Evolutionary conservation across 768 basidiomycete species (phyloP).

Genomic region (Coprinopsis strossmayeri): DNA sequence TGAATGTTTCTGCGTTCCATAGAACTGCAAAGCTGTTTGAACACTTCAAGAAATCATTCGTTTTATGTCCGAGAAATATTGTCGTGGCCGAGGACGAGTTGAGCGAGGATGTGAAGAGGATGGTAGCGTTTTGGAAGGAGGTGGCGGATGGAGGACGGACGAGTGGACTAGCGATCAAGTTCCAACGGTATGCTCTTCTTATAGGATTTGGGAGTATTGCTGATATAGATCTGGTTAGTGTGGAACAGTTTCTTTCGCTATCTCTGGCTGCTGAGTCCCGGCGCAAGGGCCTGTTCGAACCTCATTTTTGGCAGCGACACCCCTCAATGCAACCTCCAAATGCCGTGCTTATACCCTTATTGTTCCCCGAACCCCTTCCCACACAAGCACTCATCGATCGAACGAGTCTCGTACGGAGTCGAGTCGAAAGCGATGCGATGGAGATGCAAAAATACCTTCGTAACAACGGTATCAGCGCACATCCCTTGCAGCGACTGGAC

Average conservation of each 20-base stretch:
- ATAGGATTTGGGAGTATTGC: background rate
- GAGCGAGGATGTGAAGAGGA: conserved; percentile 37
- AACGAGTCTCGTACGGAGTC: conserved; percentile 53
- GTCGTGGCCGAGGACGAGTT: conserved; percentile 31
- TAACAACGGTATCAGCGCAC: conserved; percentile 31
- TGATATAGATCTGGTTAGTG: conserved; percentile 27
- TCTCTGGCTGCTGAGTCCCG: conserved; percentile 72
- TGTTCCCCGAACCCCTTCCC: conserved; percentile 74
- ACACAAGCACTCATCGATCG: conserved; percentile 64
- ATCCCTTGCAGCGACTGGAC: conserved; percentile 25
- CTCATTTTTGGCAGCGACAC: conserved; percentile 62
- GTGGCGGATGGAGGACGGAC: conserved; percentile 35
- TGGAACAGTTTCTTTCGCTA: conserved; percentile 74
- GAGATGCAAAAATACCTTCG: conserved; percentile 61
- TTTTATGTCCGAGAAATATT: conserved; percentile 42
- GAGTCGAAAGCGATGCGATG: conserved; percentile 62
- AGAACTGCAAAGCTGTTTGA: conserved; percentile 42
- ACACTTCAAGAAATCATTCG: too few species aligned
- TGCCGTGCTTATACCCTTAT: conserved; percentile 53
- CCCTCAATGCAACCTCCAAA: conserved; percentile 29
- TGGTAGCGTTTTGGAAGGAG: conserved; percentile 55
- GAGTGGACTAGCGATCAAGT: conserved; percentile 44
- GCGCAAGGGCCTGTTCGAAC: conserved; percentile 69
- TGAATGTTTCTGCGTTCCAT: conserved; percentile 34
- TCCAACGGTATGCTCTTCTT: conserved; percentile 46